Evolutionary conservation across 1,139 yeast genomes (phyloP).

Genomic region (Kodamaea suecica): DNA sequence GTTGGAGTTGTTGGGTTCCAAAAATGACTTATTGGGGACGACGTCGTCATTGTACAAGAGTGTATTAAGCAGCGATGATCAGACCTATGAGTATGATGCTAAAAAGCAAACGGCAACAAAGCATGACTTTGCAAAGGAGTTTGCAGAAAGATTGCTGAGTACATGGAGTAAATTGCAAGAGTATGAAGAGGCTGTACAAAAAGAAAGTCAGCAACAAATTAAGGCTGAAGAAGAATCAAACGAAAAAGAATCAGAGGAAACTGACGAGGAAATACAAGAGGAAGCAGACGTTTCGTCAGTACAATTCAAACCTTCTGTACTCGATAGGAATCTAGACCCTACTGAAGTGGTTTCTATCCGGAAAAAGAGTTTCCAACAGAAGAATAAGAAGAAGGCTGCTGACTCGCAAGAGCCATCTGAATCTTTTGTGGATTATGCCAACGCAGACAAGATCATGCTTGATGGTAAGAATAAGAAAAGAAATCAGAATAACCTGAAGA

Average conservation of each 20-base stretch:
- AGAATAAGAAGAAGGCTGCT: constrained; percentile 11
- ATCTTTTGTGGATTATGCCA: constrained; percentile 44
- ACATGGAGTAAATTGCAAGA: constrained; percentile 20
- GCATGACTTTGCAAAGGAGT: constrained; percentile 19
- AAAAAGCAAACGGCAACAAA: constrained; percentile 15
- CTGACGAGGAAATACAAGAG: constrained; percentile 9
- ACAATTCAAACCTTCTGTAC: constrained; percentile 4
- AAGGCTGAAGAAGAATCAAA: constrained; percentile 12
- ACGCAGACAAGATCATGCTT: constrained; percentile 47
- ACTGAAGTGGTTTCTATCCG: constrained; percentile 59
- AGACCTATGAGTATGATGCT: constrained; percentile 22
- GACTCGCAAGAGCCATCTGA: constrained; percentile 12
- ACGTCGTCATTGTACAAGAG: constrained; percentile 17
- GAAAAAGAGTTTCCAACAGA: constrained; percentile 22
- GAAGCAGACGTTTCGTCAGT: constrained; percentile 5
- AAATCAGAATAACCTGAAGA: constrained; percentile 18
- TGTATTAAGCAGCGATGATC: constrained; percentile 4
- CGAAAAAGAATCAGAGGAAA: constrained; percentile 8
- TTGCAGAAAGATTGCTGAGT: constrained; percentile 17
- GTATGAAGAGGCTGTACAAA: constrained; percentile 11
- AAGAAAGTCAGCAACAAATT: constrained; percentile 5
- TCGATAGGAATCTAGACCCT: constrained; percentile 20
- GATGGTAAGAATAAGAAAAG: constrained; percentile 20
- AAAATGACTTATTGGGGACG: constrained; percentile 12
- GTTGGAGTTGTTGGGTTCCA: constrained; percentile 6